Base-by-base conservation (phyloP, 495 filamentous ascomycete genomes). In the Pseudotulostoma volvatum region DNA sequence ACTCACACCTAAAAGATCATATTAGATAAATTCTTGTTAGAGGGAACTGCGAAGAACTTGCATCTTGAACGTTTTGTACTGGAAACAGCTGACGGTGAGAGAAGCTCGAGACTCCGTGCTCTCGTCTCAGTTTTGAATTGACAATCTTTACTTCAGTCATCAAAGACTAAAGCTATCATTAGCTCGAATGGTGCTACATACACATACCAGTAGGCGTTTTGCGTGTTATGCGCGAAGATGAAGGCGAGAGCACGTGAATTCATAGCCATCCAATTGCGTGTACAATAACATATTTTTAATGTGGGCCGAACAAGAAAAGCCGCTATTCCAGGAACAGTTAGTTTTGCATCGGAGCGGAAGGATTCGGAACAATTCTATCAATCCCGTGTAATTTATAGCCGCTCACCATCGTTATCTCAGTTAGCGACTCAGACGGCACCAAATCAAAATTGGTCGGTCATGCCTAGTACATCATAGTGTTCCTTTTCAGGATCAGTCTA, bases 1-100 rank as follows among this genome's bases (percentile, higher is more conserved):
- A 49, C 55, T 49, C 55, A 59, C 55, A 59, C 54, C 53, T 59
- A 32, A 17, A 15, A 23, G 25, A 31, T 55, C 45, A 57, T 43
- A 40, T 25, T 4, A 53, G 23, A 11, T 5, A 5, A 5, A 5
- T 28, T 28, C 23, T 43, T n/a, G 33, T 33, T 19, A 42, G 18
- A 28, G 9, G 9, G 25, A 17, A 17, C 33, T 33, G 39, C 45
- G 38, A 28, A 23, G 18, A 32, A 43, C 52, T 42, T 32, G 53
- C 52, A 55, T 57, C 34, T 44, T 51, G 44, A 35, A 1, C 20
- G 17, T 39, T 5, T 15, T 17, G 4, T n/a, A n/a, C 33, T 18
- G 1, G 37, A 9, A 38, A 11, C 2, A 37, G 21, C 2, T 19
- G 11, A 20, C 13, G 28, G 19, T 4, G 7, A 38, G 9, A 9